Evolutionary conservation across 352 stramenopile genomes (phyloP).

Genomic region (Hyaloperonospora arabidopsidis): DNA sequence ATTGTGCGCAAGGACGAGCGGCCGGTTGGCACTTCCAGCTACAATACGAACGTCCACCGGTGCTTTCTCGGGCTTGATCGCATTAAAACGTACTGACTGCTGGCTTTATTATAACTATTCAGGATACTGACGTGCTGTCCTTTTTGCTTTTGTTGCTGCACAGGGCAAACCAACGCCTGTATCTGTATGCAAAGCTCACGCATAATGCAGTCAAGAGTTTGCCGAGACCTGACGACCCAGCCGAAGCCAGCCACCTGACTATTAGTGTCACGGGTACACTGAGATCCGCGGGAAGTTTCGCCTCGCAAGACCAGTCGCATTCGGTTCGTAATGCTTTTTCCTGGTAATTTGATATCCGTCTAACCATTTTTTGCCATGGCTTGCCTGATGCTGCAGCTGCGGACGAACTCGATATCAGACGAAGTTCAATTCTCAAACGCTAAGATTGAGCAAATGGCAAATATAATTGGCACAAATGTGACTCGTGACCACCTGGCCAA

Average conservation of each 20-base stretch:
- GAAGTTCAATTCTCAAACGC: slow-evolving; percentile 61
- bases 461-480: slow-evolving; percentile 66
- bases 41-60: slow-evolving; percentile 78
- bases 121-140: slow-evolving; percentile 4
- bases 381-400: slow-evolving; percentile 15
- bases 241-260: slow-evolving; percentile 54
- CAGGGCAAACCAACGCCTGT: slow-evolving; percentile 58
- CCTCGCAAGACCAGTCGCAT: slow-evolving; percentile 21
- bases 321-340: slow-evolving; percentile 15
- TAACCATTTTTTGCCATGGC: slow-evolving; percentile 8
- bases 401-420: slow-evolving; percentile 51
- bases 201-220: slow-evolving; percentile 67
- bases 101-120: slow-evolving; percentile 2
- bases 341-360: not conserved
- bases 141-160: not conserved
- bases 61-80: slow-evolving; percentile 77
- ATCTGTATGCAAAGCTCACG: slow-evolving; percentile 78
- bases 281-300: slow-evolving; percentile 19
- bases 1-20: slow-evolving; percentile 74
- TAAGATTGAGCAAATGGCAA: slow-evolving; percentile 83
- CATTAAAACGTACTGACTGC: slow-evolving; percentile 52
- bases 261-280: slow-evolving; percentile 58
- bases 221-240: slow-evolving; percentile 40
- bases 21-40: slow-evolving; percentile 69
- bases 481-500: slow-evolving; percentile 62